These are phyloP conservation scores for Paradendryphiella salina DNA, from an alignment of 2,329 filamentous ascomycete species.

Conservation along the genomic window DNA sequence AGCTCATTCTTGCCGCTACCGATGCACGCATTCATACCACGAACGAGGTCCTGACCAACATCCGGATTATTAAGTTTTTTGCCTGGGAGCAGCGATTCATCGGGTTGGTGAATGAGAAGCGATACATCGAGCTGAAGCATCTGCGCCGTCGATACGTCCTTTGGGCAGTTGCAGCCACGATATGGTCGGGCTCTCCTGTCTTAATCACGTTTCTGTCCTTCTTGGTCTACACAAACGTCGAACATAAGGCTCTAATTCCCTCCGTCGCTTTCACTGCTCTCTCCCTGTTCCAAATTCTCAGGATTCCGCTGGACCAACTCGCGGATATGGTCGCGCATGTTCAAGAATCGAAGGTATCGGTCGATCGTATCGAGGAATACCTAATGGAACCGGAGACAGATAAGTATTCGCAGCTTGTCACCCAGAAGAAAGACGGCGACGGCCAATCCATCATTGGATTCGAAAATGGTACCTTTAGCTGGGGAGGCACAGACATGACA, in stretches of 20 bases:
- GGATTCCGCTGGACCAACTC: slow-evolving; percentile 90
- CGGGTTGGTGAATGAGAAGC: slow-evolving; percentile 84
- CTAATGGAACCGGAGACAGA: slow-evolving; percentile 91
- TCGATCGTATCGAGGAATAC: slow-evolving; percentile 95
- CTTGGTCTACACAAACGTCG: slow-evolving; percentile 85
- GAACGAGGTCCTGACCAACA: slow-evolving; percentile 96
- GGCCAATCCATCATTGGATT: slow-evolving; percentile 81
- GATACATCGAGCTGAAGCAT: slow-evolving; percentile 73
- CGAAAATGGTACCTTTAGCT: slow-evolving; percentile 80
- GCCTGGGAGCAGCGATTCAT: slow-evolving; percentile 95
- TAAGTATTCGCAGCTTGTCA: slow-evolving; percentile 83
- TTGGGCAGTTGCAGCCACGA: slow-evolving; percentile 87
- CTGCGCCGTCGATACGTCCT: slow-evolving; percentile 83
- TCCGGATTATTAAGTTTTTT: slow-evolving; percentile 99
- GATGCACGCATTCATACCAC: slow-evolving; percentile 96
- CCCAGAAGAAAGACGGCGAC: slow-evolving; percentile 68
- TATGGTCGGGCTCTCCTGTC: slow-evolving; percentile 95
- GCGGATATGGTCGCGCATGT: slow-evolving; percentile 99
- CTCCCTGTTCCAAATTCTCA: slow-evolving; percentile 90
- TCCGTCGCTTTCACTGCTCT: slow-evolving; percentile 95
- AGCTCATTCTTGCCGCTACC: slow-evolving; percentile 87
- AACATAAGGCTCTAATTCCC: slow-evolving; percentile 85
- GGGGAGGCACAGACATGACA: slow-evolving; percentile 66
- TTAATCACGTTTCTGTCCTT: slow-evolving; percentile 97
- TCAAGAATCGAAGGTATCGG: slow-evolving; percentile 93